Evolutionary conservation across 768 basidiomycete genomes (phyloP), one percentile per base, ranked within the genome.

Genomic region (Vararia minispora): DNA sequence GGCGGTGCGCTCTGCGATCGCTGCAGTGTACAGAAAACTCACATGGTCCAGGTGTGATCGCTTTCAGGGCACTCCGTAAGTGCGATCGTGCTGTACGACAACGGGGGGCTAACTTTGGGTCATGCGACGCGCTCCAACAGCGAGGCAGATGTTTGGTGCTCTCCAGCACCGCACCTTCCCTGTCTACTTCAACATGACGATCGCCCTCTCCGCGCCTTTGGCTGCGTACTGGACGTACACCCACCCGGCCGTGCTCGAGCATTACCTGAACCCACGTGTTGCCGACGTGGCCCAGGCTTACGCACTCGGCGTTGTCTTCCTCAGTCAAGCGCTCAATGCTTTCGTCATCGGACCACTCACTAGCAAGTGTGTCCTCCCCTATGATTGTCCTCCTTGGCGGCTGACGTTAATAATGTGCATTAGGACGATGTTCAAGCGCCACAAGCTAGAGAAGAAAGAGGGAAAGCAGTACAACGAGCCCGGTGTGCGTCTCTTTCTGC

Each of bases 101-200:
- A 24, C 32, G 12, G 23, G 2, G 13, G 28, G 7, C 21, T 13
- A 23, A 30, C 34, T 18, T 11, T 21, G 27, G 17, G 28, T 25
- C 16, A 28, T 27, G 25, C 17, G 22, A 17, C 18, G 28, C 22
- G 25, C 30, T 33, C n/a, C 40, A 17, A 5, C 42, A 80, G 76
- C 83, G 13, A 72, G 82, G 33, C 71, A 76, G 34, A 76, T 81
- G 42, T 89, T 89, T 43, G 72, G 77, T 8, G 62, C 68, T 28
- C 68, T 90, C 24, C 86, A 89, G 52, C 75, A 83, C 52, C 72
- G 69, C 49, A 73, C 69, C 1, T 84, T 84, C 59, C 82, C 86
- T 1, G 56, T 81, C 45, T 88, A 83, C 59, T 89, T 89, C 50
- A 53, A 67, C 13, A 53, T 72, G 28, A 78, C 76, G 10, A 69